Percentiles rank a stretch among this genome's conserved stretches.
These are phyloP conservation scores for Aspergillus fumigatus DNA, from an alignment of 2,329 filamentous ascomycete species.

Conservation along the genomic window DNA sequence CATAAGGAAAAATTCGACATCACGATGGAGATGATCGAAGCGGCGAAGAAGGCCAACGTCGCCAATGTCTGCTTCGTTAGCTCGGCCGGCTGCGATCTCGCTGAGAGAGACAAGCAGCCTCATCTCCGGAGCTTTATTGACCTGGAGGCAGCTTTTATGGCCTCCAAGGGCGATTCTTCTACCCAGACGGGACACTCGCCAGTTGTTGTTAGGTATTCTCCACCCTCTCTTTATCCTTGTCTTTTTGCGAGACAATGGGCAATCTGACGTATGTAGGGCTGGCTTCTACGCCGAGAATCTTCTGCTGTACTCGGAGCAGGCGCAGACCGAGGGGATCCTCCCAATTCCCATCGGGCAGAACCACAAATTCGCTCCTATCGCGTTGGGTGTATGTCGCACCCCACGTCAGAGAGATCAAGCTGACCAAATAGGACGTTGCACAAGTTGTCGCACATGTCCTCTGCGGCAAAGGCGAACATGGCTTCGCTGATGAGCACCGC, in stretches of 20 bases:
- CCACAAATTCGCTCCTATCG: slow-evolving; percentile 50
- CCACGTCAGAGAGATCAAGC: neutral
- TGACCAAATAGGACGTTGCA: slow-evolving; percentile 40
- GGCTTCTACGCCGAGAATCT: slow-evolving; percentile 52
- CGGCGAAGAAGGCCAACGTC: slow-evolving; percentile 44
- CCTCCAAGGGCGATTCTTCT: slow-evolving; percentile 41
- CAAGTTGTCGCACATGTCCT: slow-evolving; percentile 48
- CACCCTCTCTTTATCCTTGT: no score
- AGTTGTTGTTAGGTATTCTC: slow-evolving; percentile 40
- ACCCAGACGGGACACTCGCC: slow-evolving; percentile 41
- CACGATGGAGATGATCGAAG: slow-evolving; percentile 41
- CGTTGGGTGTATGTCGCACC: slow-evolving; percentile 38
- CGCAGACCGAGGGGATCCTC: slow-evolving; percentile 41
- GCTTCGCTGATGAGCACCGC: slow-evolving; percentile 48
- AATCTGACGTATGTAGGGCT: slow-evolving; percentile 29
- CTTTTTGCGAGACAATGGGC: neutral
- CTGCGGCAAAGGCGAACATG: slow-evolving; percentile 45
- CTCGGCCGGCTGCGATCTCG: slow-evolving; percentile 48
- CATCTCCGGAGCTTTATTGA: slow-evolving; percentile 50
- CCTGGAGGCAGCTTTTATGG: slow-evolving; percentile 44
- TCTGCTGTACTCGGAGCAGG: slow-evolving; percentile 46
- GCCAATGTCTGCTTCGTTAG: slow-evolving; percentile 47
- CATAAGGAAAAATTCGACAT: slow-evolving; percentile 46
- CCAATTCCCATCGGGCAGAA: slow-evolving; percentile 45
- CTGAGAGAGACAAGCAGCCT: slow-evolving; percentile 47